Conservation (phyloP, 2,329 filamentous ascomycete genomes). For the Alternaria longipes region DNA sequence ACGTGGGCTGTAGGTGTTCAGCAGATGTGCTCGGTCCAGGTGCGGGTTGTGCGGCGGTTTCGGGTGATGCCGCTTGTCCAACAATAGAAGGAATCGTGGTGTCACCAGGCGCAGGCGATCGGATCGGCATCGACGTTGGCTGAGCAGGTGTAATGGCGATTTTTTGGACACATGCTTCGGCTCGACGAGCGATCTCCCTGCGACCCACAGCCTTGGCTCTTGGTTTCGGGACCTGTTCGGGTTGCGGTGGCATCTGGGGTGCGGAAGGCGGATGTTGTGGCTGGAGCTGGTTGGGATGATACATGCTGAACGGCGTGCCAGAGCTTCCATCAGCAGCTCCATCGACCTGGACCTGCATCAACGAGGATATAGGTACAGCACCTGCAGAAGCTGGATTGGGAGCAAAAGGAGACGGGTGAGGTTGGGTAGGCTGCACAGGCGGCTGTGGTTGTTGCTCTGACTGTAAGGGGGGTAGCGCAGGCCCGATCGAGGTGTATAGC, state of each 20-base stretch:
- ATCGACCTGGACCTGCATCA: conserved; percentile 48
- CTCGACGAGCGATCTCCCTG: conserved; percentile 66
- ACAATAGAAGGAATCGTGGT: conserved; percentile 26
- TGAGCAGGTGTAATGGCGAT: conserved; percentile 41
- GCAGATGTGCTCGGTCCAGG: conserved; percentile 14
- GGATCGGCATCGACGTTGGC: conserved; percentile 46
- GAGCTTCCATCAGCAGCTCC: conserved; percentile 29
- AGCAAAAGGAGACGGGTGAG: conserved; percentile 15
- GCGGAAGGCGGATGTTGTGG: conserved; percentile 25
- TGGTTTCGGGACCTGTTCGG: conserved; percentile 34
- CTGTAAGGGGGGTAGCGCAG: conserved; percentile 62
- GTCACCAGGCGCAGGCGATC: conserved; percentile 38
- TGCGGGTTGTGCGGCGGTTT: conserved; percentile 21
- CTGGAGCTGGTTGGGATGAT: conserved; percentile 38
- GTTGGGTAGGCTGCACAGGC: conserved; percentile 19
- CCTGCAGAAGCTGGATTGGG: conserved; percentile 14
- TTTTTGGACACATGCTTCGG: conserved; percentile 64
- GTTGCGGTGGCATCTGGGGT: conserved; percentile 24
- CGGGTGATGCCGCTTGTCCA: conserved; percentile 27
- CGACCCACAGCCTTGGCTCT: conserved; percentile 67
- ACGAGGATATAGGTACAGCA: conserved; percentile 40
- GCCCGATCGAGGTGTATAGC: conserved; percentile 74
- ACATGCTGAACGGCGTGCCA: conserved; percentile 38
- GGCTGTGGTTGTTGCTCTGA: conserved; percentile 51
- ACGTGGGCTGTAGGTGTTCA: conserved; percentile 27